These are phyloP conservation scores for Cyclotella atomus DNA, from an alignment of 108 stramenopile genomes.

Conservation along the genomic window DNA sequence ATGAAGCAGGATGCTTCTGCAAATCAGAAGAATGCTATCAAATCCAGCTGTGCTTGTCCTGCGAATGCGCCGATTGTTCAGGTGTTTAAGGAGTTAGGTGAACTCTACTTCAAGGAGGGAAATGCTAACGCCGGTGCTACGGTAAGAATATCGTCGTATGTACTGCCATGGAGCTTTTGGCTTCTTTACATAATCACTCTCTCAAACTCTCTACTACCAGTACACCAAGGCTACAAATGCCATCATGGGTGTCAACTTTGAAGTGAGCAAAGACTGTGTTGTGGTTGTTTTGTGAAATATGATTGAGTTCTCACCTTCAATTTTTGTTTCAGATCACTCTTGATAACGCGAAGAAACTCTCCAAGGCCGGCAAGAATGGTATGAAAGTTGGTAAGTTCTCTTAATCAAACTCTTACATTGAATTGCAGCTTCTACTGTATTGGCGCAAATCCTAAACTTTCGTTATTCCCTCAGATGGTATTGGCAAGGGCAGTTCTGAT, in stretches of 20 bases:
- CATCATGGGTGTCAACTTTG: conserved; percentile 59
- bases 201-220: neutral
- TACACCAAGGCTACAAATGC: conserved; percentile 57
- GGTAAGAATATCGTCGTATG: conserved; percentile 14
- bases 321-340: no score
- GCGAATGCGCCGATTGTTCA: conserved; percentile 63
- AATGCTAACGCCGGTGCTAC: conserved; percentile 53
- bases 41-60: conserved; percentile 43
- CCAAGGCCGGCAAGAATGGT: conserved; percentile 72
- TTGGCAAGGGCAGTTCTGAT: conserved; percentile 74
- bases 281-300: no score
- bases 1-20: conserved; percentile 50
- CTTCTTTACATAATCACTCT: neutral
- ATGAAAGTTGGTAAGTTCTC: conserved; percentile 55
- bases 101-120: conserved; percentile 63
- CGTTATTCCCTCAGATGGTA: conserved; percentile 10
- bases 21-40: conserved; percentile 50
- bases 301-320: no score
- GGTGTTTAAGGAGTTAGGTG: conserved; percentile 62
- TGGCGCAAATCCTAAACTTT: neutral
- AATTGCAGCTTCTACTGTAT: no score
- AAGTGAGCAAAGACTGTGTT: no score
- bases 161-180: no score
- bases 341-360: conserved; percentile 73
- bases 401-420: neutral